Base-by-base conservation (phyloP, 1,139 yeast genomes). In the Entelexis paramagnoliae region DNA sequence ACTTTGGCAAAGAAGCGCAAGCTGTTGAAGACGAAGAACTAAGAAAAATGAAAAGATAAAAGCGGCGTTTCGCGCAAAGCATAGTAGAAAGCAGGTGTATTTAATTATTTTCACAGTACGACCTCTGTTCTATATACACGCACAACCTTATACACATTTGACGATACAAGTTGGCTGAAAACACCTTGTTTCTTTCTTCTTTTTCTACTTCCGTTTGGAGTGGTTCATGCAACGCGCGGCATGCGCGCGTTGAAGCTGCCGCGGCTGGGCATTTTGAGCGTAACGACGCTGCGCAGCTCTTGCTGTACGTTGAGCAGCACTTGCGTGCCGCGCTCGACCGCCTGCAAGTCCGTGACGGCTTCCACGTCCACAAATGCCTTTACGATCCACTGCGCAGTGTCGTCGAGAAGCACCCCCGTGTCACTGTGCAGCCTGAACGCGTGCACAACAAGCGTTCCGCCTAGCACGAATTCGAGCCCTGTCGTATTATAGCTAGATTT, bases 191-290 rank as follows among this genome's bases (percentile, higher is more conserved):
- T n/a, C n/a, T n/a, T n/a, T n/a, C n/a, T n/a, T n/a, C n/a, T n/a
- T n/a, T n/a, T n/a, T n/a, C n/a, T n/a, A n/a, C n/a, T n/a, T n/a
- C n/a, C n/a, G n/a, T n/a, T n/a, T n/a, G n/a, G n/a, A 7, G 11
- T 26, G 19, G 22, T 13, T 16, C 20, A 36, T 4, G 20, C 16
- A 5, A 41, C 26, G 11, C 55, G 40, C 8, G 61, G 59, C 40
- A 78, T 71, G 60, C 95, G 73, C 4, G 88, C 77, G 65, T 88
- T 96, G 86, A 87, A 85, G 42, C 74, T 73, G 65, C 78, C 80
- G 59, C 96, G 72, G 63, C 85, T 94, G 2, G 95, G 95, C 39
- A 83, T 76, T 38, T 72, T 78, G 49, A 88, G 71, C 49, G 79
- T 78, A 17, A 88, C 73, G 52, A 87, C 70, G 14, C 87, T 88